Evolutionary conservation across 495 filamentous ascomycete genomes (phyloP).

Genomic region (Podospora anserina): DNA sequence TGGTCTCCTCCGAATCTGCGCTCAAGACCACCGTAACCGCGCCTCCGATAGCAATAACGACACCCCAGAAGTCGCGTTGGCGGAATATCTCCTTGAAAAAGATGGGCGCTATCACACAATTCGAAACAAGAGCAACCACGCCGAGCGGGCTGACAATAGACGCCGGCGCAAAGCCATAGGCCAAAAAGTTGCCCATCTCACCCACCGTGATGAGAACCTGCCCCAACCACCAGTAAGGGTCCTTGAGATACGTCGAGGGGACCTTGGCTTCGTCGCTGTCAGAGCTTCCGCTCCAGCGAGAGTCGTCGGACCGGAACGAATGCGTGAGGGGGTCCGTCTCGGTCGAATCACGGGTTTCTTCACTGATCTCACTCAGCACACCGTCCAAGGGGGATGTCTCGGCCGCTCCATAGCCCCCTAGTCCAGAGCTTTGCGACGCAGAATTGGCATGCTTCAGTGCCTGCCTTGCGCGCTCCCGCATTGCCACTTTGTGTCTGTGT

Average conservation of each 20-base stretch:
- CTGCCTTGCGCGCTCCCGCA: constrained; percentile 53
- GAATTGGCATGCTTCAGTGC: constrained; percentile 27
- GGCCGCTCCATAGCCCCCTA: constrained; percentile 30
- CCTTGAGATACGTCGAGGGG: constrained; percentile 65
- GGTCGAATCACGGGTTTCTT: constrained; percentile 32
- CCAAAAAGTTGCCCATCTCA: constrained; percentile 93
- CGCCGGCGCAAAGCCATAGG: constrained; percentile 97
- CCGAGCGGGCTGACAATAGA: constrained; percentile 97
- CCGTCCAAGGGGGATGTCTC: constrained; percentile 14
- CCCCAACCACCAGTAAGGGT: constrained; percentile 94
- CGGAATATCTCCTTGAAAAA: constrained; percentile 89
- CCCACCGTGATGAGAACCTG: constrained; percentile 89
- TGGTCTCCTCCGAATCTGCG: constrained; percentile 83
- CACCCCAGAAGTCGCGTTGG: constrained; percentile 80
- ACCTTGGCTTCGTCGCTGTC: constrained; percentile 35
- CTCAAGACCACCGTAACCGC: constrained; percentile 93
- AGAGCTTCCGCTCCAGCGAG: constrained; percentile 37
- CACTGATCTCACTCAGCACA: constrained; percentile 29
- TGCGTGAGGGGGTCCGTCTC: constrained; percentile 50
- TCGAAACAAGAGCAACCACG: constrained; percentile 90
- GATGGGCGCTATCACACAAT: constrained; percentile 91
- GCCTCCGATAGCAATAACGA: constrained; percentile 76
- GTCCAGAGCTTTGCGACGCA: background rate
- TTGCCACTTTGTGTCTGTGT: constrained; percentile 38
- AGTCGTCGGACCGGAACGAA: constrained; percentile 45